Evolutionary conservation across 2,329 filamentous ascomycete species (phyloP), one percentile per base, ranked within the genome.

Genomic region (Cercospora citrullina): DNA sequence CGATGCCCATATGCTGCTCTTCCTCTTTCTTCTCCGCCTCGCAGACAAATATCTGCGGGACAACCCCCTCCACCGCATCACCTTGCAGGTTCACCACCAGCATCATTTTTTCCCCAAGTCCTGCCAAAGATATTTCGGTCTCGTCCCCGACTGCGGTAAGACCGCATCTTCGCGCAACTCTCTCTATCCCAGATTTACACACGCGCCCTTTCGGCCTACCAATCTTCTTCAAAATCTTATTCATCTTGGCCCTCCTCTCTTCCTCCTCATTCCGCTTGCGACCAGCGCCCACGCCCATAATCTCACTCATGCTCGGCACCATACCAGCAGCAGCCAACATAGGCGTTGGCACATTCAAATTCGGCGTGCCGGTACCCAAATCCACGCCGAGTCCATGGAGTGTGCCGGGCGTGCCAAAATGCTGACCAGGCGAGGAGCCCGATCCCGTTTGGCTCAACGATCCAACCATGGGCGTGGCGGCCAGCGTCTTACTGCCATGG

Each of bases 131-230:
- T 64, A 82, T 76, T 23, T 57, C 62, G 9, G 75, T 70, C 23
- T 77, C 72, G 55, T 78, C 75, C 1, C 77, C 77, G 30, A 69
- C 69, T 33, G 78, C 87, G 81, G 70, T 89, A 85, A 80, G 85
- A 81, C 90, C 90, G 64, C 90, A 84, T 64, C 87, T 84, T 73
- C 87, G 86, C 8, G 88, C 90, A 31, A 94, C 81, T 64, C 90
- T 85, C 77, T 91, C 88, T n/a, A 95, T 83, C 2, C 90, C 90
- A 31, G 90, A 88, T 74, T 92, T 90, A 18, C 90, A 92, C 42
- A 94, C 88, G 48, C 89, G 81, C 4, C 90, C 90, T 70, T 88
- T 91, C 75, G 86, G 90, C 69, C 84, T 86, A 16, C 86, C 89
- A 67, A 94, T 88, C 72, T 82, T 88, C 53, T 87, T 87, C 71